These are phyloP conservation scores for Ophiostoma piceae DNA, from an alignment of 2,329 filamentous ascomycete species.

Conservation along the genomic window DNA sequence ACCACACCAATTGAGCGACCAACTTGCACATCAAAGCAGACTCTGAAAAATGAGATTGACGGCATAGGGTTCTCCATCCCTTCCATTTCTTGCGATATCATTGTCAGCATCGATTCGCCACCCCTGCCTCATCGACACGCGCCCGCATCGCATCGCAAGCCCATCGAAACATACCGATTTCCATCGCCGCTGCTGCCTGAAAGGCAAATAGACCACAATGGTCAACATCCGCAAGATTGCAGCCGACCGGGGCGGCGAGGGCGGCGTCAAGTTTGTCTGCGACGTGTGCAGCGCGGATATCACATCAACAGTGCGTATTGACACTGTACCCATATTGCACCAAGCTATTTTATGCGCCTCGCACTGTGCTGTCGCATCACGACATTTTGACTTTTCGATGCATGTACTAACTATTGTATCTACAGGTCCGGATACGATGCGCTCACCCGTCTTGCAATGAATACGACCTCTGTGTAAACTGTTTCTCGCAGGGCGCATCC, in stretches of 20 bases:
- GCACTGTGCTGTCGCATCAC: conserved; percentile 11
- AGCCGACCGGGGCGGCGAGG: conserved; percentile 75
- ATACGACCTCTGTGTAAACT: conserved; percentile 94
- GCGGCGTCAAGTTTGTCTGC: conserved; percentile 91
- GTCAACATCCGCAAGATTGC: conserved; percentile 96
- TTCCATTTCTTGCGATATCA: not conserved
- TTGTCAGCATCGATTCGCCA: not conserved
- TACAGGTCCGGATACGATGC: conserved; percentile 87
- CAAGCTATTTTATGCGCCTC: not conserved
- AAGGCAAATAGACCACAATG: conserved; percentile 47
- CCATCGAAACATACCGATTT: not conserved
- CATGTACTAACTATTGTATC: not conserved
- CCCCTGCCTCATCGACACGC: not conserved
- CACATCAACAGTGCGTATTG: conserved; percentile 66
- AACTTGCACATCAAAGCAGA: not conserved
- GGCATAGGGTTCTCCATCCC: not conserved
- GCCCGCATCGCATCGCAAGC: not conserved
- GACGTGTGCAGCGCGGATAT: conserved; percentile 96
- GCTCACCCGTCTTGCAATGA: conserved; percentile 78
- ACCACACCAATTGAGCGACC: not conserved
- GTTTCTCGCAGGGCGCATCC: conserved; percentile 76
- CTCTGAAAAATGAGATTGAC: not conserved
- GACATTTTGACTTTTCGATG: not conserved
- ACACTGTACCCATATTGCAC: not conserved
- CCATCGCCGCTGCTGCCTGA: not conserved